Evolutionary conservation across 805 yeast genomes (phyloP), one percentile per base, ranked within the genome.

Genomic region (Candida maltosa): DNA sequence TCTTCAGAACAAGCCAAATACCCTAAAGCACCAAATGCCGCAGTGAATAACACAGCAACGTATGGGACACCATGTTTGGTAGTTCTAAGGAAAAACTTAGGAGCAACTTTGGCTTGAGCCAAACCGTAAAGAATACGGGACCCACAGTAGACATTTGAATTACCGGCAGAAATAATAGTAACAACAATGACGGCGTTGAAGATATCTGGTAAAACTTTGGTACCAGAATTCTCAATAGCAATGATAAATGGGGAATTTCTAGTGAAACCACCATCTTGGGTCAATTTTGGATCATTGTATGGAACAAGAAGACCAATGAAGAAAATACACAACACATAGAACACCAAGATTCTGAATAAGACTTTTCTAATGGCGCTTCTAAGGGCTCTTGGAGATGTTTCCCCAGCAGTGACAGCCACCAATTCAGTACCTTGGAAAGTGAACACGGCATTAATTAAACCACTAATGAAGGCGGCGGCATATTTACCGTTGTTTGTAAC

Each of bases 341-440:
- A 83, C 28, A 81, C 48, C 38, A 77, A 51, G 44, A 83, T 81
- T 64, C 91, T 70, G 57, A 71, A 63, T 38, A 81, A 70, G 25
- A 83, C 87, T 48, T 80, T 80, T 52, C 73, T 78, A 52, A 82
- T 80, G 24, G 89, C 87, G 31, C 69, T 69, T 10, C 41, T 41
- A 16, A 40, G 22, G 15, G 33, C 27, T 32, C 73, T 71, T 40
- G 89, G 88, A 19, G 70, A 69, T 33, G 83, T 70, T 60, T 83
- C 93, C 60, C 88, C 87, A 23, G 85, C 84, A 4, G 87, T 69
- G 37, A 83, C 69, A 59, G 88, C 89, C 15, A 81, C 78, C 54
- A 81, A 68, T 56, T 83, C 93, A 32, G 83, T 80, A 58, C 89
- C 89, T 62, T 82, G 88, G 57, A 74, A 83, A 18, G 89, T 83